Conservation (phyloP, 1,284 basidiomycete genomes). For the Neolentinus lepideus region DNA sequence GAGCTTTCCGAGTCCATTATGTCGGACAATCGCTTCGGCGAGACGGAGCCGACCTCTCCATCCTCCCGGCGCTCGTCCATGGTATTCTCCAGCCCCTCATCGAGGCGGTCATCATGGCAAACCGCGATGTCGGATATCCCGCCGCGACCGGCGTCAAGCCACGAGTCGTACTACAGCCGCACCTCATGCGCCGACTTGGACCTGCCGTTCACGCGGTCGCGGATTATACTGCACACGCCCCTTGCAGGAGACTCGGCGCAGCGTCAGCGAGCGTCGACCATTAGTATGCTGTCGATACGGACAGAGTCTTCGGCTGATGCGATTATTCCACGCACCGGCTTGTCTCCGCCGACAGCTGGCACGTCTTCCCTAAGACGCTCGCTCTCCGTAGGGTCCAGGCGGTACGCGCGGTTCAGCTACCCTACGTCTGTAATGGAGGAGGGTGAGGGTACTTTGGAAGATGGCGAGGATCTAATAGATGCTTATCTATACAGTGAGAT, state of each 20-base stretch:
- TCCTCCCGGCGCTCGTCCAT: constrained; percentile 2
- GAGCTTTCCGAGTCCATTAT: not conserved
- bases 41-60: not conserved
- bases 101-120: constrained; percentile 4
- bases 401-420: constrained; percentile 17
- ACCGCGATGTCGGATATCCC: constrained; percentile 11
- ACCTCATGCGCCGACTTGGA: constrained; percentile 9
- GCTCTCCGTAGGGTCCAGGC: constrained; percentile 15
- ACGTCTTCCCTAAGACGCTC: constrained; percentile 3
- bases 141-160: constrained; percentile 11
- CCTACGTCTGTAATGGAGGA: constrained; percentile 21
- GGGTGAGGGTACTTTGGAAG: constrained; percentile 26
- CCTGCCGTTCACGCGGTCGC: constrained; percentile 10
- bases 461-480: constrained; percentile 40
- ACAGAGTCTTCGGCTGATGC: constrained; percentile 51
- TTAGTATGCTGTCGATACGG: constrained; percentile 52
- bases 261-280: constrained; percentile 37
- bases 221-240: constrained; percentile 8
- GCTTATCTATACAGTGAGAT: constrained; percentile 37
- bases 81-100: constrained; percentile 12
- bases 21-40: not conserved
- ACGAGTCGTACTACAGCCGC: constrained; percentile 6
- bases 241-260: constrained; percentile 6
- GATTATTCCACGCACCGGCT: constrained; percentile 31
- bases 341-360: constrained; percentile 15